Evolutionary conservation across 1,284 basidiomycete genomes (phyloP).

Genomic region (Marasmius sp.): DNA sequence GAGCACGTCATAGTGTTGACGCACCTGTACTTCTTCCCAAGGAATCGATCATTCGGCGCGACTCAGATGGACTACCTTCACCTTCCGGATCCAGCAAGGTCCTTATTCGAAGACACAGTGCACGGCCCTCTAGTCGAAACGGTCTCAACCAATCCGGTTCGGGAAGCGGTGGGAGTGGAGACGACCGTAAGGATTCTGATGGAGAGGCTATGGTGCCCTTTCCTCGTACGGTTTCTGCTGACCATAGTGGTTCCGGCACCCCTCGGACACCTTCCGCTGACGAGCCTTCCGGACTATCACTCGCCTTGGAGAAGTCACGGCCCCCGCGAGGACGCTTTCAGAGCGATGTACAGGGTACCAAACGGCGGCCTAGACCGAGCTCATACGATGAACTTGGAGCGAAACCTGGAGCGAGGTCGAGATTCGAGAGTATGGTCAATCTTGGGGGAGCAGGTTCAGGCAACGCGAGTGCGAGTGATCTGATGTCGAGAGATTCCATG

Average conservation of each 20-base stretch:
- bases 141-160: constrained; percentile 39
- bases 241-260: constrained; percentile 34
- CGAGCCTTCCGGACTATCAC: not conserved
- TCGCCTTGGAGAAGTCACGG: constrained; percentile 39
- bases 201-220: constrained; percentile 52
- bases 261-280: constrained; percentile 15
- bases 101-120: constrained; percentile 56
- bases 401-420: constrained; percentile 45
- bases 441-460: constrained; percentile 49
- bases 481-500: constrained; percentile 57
- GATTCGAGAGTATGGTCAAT: constrained; percentile 72
- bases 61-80: constrained; percentile 49
- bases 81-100: constrained; percentile 40
- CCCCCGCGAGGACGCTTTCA: constrained; percentile 63
- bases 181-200: constrained; percentile 30
- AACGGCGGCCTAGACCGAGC: constrained; percentile 56
- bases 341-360: constrained; percentile 64
- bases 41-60: constrained; percentile 51
- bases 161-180: constrained; percentile 34
- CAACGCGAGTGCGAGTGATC: constrained; percentile 47
- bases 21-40: constrained; percentile 53
- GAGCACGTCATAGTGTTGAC: constrained; percentile 60
- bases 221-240: constrained; percentile 54
- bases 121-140: constrained; percentile 46
- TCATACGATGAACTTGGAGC: constrained; percentile 67